phyloP scores from a whole-genome alignment of 495 filamentous ascomycete species.

The Staphylotrichum tortipilum region DNA sequence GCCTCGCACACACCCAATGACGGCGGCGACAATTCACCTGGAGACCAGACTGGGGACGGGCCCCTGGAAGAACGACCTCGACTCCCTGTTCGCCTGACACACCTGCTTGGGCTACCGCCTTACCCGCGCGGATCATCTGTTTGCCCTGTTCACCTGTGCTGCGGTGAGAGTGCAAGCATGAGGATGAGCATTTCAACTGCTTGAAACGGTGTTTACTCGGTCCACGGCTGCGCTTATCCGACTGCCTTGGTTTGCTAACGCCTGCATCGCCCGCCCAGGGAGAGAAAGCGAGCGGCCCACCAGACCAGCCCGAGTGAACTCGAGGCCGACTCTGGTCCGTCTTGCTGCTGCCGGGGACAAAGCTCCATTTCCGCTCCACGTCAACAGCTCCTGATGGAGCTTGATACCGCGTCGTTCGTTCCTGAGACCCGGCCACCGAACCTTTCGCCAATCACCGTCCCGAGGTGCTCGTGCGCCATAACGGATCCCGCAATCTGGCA shows the following conservation, averaged over 20 bases:
- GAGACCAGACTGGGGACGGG: slow-evolving; percentile 4
- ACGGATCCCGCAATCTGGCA: too few relatives aligned
- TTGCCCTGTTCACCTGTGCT: too few relatives aligned
- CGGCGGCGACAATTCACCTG: slow-evolving; percentile 16
- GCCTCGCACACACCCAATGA: slow-evolving; percentile 17
- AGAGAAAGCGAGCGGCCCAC: too few relatives aligned
- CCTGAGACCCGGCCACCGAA: slow-evolving; percentile 6
- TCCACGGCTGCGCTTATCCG: neutral
- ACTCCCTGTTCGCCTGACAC: too few relatives aligned
- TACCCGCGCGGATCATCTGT: neutral
- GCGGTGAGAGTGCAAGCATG: too few relatives aligned
- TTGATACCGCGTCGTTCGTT: too few relatives aligned
- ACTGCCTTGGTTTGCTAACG: neutral
- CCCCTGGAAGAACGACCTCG: neutral
- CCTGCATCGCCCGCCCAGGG: too few relatives aligned
- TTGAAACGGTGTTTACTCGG: neutral
- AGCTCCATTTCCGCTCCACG: too few relatives aligned
- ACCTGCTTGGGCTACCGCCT: slow-evolving; percentile 3
- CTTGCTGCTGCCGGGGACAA: neutral
- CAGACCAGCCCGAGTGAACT: too few relatives aligned
- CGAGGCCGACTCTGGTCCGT: too few relatives aligned
- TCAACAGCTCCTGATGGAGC: too few relatives aligned
- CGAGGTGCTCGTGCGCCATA: slow-evolving; percentile 7
- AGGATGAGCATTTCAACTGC: neutral
- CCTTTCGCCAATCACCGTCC: slow-evolving; percentile 16